Evolutionary conservation across 2,329 filamentous ascomycete genomes (phyloP), one percentile per base, ranked within the genome.

Genomic region (Colletotrichum viniferum): DNA sequence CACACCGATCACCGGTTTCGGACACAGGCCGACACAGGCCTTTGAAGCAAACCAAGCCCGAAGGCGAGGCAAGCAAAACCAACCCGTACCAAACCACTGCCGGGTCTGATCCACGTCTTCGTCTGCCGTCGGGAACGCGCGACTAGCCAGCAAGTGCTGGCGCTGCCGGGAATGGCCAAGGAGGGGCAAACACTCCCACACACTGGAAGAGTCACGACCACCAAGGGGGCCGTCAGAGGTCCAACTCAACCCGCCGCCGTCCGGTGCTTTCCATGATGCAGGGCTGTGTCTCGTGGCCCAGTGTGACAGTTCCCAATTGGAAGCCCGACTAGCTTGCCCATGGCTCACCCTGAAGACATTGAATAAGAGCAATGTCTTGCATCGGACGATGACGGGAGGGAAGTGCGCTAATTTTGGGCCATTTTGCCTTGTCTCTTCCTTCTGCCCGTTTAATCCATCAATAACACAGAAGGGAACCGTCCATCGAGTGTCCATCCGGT

Each of bases 101-200:
- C 73, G 58, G 34, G 58, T 32, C 63, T 76, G 64, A 60, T 73
- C 58, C 70, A 67, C 38, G 73, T 64, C 63, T 69, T 76, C 63
- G 70, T 63, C 62, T 63, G 24, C 34, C 36, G 48, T 52, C 58
- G 56, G 67, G 18, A 38, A 32, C 56, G 48, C 69, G 36, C 73
- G 56, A 72, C 62, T 66, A 55, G 60, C 52, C 69, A 75, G 73
- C 73, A 63, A 76, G 73, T 73, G 73, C 64, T 76, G 73, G 62
- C 55, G 18, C 32, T 10, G 38, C 62, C 43, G 43, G 38, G 36
- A 62, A 36, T 64, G 32, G 66, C 43, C 12, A 52, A 52, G 43
- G 56, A 38, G 68, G 28, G 65, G 69, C 60, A 56, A 69, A 60
- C 34, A 69, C 61, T 43, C 52, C 36, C 28, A 38, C 24, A 69